Conservation (phyloP, 108 stramenopile species). For the Nitzschia sp. region DNA sequence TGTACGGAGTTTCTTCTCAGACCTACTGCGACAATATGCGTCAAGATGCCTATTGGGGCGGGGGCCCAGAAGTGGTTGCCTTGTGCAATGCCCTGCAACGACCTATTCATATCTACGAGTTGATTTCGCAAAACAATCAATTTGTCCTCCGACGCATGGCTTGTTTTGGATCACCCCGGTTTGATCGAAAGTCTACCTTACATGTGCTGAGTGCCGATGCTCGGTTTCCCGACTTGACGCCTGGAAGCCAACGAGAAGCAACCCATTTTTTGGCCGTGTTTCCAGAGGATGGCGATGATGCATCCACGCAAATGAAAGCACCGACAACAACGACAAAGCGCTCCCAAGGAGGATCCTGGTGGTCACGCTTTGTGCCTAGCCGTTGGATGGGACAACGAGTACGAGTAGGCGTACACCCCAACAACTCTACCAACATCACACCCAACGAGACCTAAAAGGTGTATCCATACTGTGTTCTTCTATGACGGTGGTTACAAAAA, state of each 20-base stretch:
- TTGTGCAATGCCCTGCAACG: constrained; percentile 86
- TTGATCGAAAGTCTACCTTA: constrained; percentile 67
- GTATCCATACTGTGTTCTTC: no score
- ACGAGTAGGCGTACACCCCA: no score
- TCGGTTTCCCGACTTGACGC: constrained; percentile 85
- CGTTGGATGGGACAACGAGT: no score
- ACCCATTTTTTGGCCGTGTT: constrained; percentile 95
- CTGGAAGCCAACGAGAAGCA: constrained; percentile 70
- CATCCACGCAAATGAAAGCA: no score
- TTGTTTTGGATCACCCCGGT: constrained; percentile 90
- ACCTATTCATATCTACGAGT: constrained; percentile 94
- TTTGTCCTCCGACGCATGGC: constrained; percentile 91
- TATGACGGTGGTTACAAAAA: constrained; percentile 67
- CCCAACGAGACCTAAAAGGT: no score
- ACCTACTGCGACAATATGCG: constrained; percentile 89
- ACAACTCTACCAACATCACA: no score
- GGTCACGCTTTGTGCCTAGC: no score
- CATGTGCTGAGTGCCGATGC: constrained; percentile 82
- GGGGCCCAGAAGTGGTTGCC: constrained; percentile 96
- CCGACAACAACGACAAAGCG: no score
- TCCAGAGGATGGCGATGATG: constrained; percentile 27
- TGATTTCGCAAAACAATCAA: constrained; percentile 21
- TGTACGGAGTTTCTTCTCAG: constrained; percentile 72
- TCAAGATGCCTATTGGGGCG: constrained; percentile 92
- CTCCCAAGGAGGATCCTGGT: no score